Conservation (phyloP, 2,329 filamentous ascomycete species). For the Calycina herbarum region DNA sequence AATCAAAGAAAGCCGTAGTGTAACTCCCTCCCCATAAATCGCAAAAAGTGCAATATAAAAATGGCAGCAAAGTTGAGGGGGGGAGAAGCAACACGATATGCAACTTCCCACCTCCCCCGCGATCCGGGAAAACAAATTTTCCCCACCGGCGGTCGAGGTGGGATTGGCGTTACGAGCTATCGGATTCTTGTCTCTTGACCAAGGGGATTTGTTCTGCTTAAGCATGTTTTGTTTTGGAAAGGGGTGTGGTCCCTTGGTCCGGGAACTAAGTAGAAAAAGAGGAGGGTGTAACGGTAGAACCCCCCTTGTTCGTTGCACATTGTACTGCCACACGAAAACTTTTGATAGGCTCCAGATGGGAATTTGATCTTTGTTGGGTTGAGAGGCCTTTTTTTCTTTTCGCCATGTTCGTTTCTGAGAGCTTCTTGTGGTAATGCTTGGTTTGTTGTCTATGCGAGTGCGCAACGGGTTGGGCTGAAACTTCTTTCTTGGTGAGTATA, state of each 20-base stretch:
- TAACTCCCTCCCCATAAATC: not conserved
- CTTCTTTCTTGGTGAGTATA: not conserved
- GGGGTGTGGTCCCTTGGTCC: not conserved
- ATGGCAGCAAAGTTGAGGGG: not conserved
- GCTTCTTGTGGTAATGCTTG: not conserved
- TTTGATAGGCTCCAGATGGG: conserved; percentile 12
- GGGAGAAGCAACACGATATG: not conserved
- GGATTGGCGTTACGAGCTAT: not conserved
- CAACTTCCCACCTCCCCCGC: not conserved
- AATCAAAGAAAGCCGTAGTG: not conserved
- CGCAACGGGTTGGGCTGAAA: not conserved
- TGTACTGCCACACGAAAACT: conserved; percentile 31
- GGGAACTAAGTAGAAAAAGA: not conserved
- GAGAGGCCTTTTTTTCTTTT: not conserved
- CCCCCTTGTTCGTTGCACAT: conserved; percentile 24
- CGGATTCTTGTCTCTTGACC: not conserved
- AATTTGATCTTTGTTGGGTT: not conserved
- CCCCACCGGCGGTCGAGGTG: not conserved
- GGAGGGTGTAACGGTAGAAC: not conserved
- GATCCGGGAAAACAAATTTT: not conserved
- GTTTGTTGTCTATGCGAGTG: not conserved
- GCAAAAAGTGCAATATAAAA: not conserved
- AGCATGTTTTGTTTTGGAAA: not conserved
- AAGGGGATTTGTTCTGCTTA: not conserved
- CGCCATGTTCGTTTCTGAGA: not conserved